Base-by-base conservation (phyloP, 805 yeast species). In the Jamesozyma rosinii region DNA sequence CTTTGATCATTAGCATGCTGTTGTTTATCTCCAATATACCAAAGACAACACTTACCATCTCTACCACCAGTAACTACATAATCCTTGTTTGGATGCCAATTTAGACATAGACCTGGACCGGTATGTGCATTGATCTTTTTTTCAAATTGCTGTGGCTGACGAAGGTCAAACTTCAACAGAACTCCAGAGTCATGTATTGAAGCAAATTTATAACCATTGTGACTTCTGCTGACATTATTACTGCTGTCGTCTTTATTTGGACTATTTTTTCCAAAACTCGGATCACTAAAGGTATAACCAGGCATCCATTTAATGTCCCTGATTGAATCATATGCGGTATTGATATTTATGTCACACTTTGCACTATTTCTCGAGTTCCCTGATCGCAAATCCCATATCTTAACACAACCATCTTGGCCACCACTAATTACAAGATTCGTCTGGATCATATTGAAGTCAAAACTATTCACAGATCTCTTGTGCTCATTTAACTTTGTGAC, bases 21-120 rank as follows among this genome's bases (percentile, higher is more conserved):
- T 18, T 29, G 39, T 30, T 43, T 49, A 31, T 60, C 64, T 6
- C 67, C 65, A 20, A 61, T 48, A 38, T 60, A 57, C 67, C 67
- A 63, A 13, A 60, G 44, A 33, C 61, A 59, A 30, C 62, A 55
- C 45, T 61, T 60, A 42, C 83, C 81, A 63, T 92, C 98, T 53
- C 97, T 72, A 6, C 98, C 98, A 14, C 97, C 97, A 18, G 95
- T 85, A 4, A 81, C 80, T 18, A 92, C 74, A 53, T 81, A 84
- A 49, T 89, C 95, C 31, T 72, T 59, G 32, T 78, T 80, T 0
- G 94, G 95, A 57, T 89, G 95, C 80, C 95, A 88, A 53, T 86
- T 88, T 4, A 92, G 62, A 4, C 94, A 77, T 15, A 89, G 67
- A 0, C 95, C 97, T 2, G 95, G 95, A 0, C 95, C 95, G 2